These are phyloP conservation scores for Aspergillus carbonarius DNA, from an alignment of 2,329 filamentous ascomycete species.

Conservation along the genomic window DNA sequence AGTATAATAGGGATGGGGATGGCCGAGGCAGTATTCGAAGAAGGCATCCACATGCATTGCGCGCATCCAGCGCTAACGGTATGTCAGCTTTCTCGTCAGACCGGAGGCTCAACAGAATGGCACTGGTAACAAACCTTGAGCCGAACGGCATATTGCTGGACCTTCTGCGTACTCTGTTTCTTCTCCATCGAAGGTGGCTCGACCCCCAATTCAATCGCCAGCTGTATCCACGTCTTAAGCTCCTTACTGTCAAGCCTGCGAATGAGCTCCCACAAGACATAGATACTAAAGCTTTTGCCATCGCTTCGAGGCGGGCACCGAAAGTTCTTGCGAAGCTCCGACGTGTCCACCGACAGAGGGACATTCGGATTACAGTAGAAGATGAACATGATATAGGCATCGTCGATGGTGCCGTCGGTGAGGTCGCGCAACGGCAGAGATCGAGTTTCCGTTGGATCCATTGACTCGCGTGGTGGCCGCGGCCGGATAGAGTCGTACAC, in stretches of 20 bases:
- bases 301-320: constrained; percentile 80
- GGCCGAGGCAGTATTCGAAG: constrained; percentile 82
- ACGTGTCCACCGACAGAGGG: constrained; percentile 66
- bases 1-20: constrained; percentile 75
- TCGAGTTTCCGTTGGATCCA: constrained; percentile 48
- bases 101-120: neutral
- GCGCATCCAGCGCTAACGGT: constrained; percentile 83
- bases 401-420: constrained; percentile 69
- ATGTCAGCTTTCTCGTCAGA: neutral
- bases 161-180: constrained; percentile 86
- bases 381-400: constrained; percentile 81
- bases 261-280: constrained; percentile 74
- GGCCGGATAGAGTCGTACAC: constrained; percentile 33
- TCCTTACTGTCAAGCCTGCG: constrained; percentile 75
- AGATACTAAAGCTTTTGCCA: constrained; percentile 80
- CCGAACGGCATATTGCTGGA: constrained; percentile 90
- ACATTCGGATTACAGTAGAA: constrained; percentile 88
- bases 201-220: constrained; percentile 84
- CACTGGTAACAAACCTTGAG: constrained; percentile 65
- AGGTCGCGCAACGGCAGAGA: constrained; percentile 67
- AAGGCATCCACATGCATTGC: constrained; percentile 95
- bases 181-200: constrained; percentile 78
- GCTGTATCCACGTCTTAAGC: constrained; percentile 88
- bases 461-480: constrained; percentile 29
- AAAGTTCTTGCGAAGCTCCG: constrained; percentile 72